Evolutionary conservation across 148 eudicot species (phyloP), one percentile per base, ranked within the genome.

Genomic region (Dysphania ambrosioides): DNA sequence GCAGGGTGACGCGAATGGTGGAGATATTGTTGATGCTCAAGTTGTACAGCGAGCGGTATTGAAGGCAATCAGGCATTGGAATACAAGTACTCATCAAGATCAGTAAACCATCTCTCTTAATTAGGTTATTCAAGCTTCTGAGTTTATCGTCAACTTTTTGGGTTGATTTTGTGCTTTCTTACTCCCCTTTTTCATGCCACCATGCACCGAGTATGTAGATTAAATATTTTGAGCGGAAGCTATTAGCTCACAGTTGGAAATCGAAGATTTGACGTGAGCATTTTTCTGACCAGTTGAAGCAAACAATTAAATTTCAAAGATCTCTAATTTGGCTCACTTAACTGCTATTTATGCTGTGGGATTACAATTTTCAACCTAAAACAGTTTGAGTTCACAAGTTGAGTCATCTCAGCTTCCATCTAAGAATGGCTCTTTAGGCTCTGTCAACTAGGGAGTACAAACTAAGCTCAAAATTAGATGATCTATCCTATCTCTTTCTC

Each of bases 61-160:
- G 71, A 85, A 83, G 18, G 97, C 97, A 6, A 87, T 92, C 79
- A 84, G 86, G 77, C 86, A 85, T 66, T 88, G 89, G 89, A 86
- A 67, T 51, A 83, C 81, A 77, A 87, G 65, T 66, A 76, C 53
- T 32, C 85, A 86, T 60, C 55, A 62, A 71, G 47, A 66, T 40
- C 51, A 79, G 79, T 71, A 72, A 68, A 68, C 51, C 74, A 74
- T 21, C 26, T n/a, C n/a, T n/a, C n/a, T n/a, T n/a, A 41, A 42
- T 31, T 70, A 51, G 32, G 38, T 68, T 40, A 76, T 68, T 65
- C 29, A 12, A 55, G 44, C 55, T 64, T 77, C 6, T 76, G 6
- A 19, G 71, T 1, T 36, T 34, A 56, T 7, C 56, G 62, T 68
- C 62, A 1, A 8, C 21, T 72, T 53, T 35, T n/a, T 44, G 13